A percentile compares a stretch with the other conserved stretches of the same genome.
Evolutionary conservation across 192 early-diverging fungal genomes (phyloP).

Genomic region (Backusella liffmaniae): DNA sequence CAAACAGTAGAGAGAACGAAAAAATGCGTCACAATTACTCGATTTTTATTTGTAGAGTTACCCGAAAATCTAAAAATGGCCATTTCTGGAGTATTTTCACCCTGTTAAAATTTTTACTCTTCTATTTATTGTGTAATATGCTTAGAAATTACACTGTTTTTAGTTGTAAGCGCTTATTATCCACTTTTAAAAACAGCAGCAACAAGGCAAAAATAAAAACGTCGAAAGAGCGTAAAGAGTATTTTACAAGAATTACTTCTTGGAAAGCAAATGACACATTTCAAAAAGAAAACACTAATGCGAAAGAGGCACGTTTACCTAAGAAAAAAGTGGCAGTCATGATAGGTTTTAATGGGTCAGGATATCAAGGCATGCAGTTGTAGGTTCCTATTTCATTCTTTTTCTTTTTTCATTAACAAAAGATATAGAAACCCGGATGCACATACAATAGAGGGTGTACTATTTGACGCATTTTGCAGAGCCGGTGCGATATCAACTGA

Average conservation of each 20-base stretch:
- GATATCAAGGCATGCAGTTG: slow-evolving; percentile 97
- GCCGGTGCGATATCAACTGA: slow-evolving; percentile 84
- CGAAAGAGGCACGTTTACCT: slow-evolving; percentile 40
- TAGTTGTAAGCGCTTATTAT: not conserved
- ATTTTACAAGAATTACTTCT: slow-evolving; percentile 18
- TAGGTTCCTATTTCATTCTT: slow-evolving; percentile 35
- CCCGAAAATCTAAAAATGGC: not conserved
- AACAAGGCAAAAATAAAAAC: slow-evolving; percentile 6
- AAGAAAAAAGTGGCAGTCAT: slow-evolving; percentile 90
- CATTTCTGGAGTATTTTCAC: not conserved
- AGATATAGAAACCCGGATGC: slow-evolving; percentile 69
- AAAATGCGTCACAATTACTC: slow-evolving; percentile 3
- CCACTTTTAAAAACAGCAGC: not conserved
- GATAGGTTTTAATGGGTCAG: slow-evolving; percentile 92
- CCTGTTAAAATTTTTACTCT: not conserved
- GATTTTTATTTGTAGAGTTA: not conserved
- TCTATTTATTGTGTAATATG: not conserved
- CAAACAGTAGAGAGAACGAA: not conserved
- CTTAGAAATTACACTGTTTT: not conserved
- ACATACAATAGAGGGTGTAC: slow-evolving; percentile 85
- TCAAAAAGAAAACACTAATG: slow-evolving; percentile 24
- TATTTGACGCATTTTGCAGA: slow-evolving; percentile 83
- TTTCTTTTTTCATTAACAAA: not conserved
- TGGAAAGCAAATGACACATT: slow-evolving; percentile 24
- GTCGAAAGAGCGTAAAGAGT: slow-evolving; percentile 20